Base-by-base conservation (phyloP, 768 basidiomycete genomes). In the Lyophyllum decastes region DNA sequence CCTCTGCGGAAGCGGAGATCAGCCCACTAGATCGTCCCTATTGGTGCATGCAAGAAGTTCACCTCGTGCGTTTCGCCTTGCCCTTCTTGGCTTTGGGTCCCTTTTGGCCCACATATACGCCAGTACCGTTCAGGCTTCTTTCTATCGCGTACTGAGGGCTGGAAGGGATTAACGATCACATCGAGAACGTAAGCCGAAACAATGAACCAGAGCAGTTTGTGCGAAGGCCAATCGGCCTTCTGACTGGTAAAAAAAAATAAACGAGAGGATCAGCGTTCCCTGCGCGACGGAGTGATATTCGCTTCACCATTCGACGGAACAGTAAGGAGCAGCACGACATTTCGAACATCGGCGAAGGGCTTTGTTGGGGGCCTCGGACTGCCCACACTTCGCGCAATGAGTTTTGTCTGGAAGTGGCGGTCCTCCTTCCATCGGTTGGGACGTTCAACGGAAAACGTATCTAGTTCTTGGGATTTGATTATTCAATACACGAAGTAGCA, bases 361-460 rank as follows among this genome's bases (percentile, higher is more conserved):
- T 50, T 57, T 50, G 46, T n/a, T 19, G 8, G 55, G 61, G 8
- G 46, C 8, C 35, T 52, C 52, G 6, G 46, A 25, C 25, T 52
- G 25, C n/a, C 56, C 59, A 19, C 62, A 63, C 40, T 55, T 24
- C 11, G 46, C 38, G 22, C 61, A 63, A 19, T 16, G 27, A 21
- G 45, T 63, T 54, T 63, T 63, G 24, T 63, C 62, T 30, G 59
- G 58, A 21, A 48, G 51, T 22, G 35, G 35, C 66, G 54, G 69
- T 10, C 4, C 14, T 38, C 9, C 5, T 5, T 33, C 11, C 11
- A 6, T 33, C 30, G 6, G 11, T 33, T 11, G 30, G 30, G 30
- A 33, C 6, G 30, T 33, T 33, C 30, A 6, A 33, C 11, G n/a
- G n/a, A n/a, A n/a, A n/a, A n/a, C n/a, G n/a, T n/a, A n/a, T n/a